A percentile compares a stretch with the other conserved stretches of the same genome.
These are phyloP conservation scores for Zangia roseola DNA, from an alignment of 768 basidiomycete genomes.

Conservation along the genomic window DNA sequence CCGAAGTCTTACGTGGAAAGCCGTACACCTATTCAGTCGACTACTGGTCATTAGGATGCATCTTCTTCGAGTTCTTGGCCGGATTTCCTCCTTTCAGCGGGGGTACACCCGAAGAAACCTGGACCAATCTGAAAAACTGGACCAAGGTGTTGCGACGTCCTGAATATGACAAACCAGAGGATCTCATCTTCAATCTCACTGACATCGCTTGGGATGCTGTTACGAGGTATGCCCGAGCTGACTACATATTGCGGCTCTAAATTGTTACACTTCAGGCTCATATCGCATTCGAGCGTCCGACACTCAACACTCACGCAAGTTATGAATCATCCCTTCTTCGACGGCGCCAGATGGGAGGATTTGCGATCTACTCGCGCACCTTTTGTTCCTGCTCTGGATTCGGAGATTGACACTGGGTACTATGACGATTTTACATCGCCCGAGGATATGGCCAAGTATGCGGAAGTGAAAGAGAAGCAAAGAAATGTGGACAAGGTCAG, in stretches of 20 bases:
- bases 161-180: constrained; percentile 93
- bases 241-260: constrained; percentile 1
- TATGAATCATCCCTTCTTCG: constrained; percentile 81
- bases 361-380: constrained; percentile 78
- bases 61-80: constrained; percentile 94
- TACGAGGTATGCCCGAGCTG: constrained; percentile 54
- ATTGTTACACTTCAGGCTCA: constrained; percentile 53
- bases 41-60: constrained; percentile 98
- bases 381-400: constrained; percentile 92
- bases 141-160: constrained; percentile 87
- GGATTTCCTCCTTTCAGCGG: constrained; percentile 99
- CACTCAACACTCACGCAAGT: constrained; percentile 74
- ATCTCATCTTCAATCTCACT: constrained; percentile 92
- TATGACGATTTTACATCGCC: constrained; percentile 87
- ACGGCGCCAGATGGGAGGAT: constrained; percentile 69
- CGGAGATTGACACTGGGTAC: constrained; percentile 93
- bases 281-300: constrained; percentile 82
- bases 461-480: constrained; percentile 97
- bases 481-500: constrained; percentile 86
- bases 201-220: constrained; percentile 95
- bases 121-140: constrained; percentile 99
- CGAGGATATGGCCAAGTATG: constrained; percentile 98
- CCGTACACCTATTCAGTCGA: constrained; percentile 96
- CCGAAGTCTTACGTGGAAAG: constrained; percentile 89
- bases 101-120: constrained; percentile 93